Base-by-base conservation (phyloP, 2,329 filamentous ascomycete genomes). In the Magnaporthiopsis rhizophila region DNA sequence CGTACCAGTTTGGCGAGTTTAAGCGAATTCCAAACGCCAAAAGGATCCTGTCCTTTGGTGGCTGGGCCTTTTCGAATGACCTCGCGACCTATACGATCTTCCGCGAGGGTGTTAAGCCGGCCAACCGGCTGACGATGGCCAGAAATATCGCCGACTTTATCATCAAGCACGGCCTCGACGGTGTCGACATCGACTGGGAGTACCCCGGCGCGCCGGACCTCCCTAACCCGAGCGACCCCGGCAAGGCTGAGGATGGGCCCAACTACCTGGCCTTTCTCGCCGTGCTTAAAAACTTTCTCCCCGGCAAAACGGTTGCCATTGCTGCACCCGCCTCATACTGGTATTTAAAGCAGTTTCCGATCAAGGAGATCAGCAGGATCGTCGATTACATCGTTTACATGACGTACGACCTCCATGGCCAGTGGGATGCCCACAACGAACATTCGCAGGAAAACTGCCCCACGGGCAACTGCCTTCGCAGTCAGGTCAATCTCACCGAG, bases 1-100 rank as follows among this genome's bases (percentile, higher is more conserved):
- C 68, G 5, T 62, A 71, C 7, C 68, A 76, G 61, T 78, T 75
- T 34, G 59, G 69, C 0, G 62, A 67, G 1, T 76, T 78, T 62
- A 76, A 8, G 75, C 65, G 21, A 71, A 78, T 4, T 70, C 18
- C 18, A 3, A n/a, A n/a, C 45, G 65, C 74, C 26, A 64, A 69
- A 18, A 60, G 21, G n/a, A 75, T 81, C 53, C 8, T 81, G 1
- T 74, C 76, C 0, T 76, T 82, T 66, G 79, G 79, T 15, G 79
- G 80, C 15, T 81, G 79, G 80, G 70, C 68, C 1, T 79, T 77
- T 64, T 78, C 74, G 0, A 80, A 77, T 0, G 69, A 73, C 21
- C 65, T 70, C 0, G 66, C 50, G n/a, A 78, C 76, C 0, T 78
- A 73, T 65, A 21, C 34, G 30, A 76, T 78, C 38, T 74, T 80